Conservation (phyloP, 306 rosid species). For the Mimosa pudica region DNA sequence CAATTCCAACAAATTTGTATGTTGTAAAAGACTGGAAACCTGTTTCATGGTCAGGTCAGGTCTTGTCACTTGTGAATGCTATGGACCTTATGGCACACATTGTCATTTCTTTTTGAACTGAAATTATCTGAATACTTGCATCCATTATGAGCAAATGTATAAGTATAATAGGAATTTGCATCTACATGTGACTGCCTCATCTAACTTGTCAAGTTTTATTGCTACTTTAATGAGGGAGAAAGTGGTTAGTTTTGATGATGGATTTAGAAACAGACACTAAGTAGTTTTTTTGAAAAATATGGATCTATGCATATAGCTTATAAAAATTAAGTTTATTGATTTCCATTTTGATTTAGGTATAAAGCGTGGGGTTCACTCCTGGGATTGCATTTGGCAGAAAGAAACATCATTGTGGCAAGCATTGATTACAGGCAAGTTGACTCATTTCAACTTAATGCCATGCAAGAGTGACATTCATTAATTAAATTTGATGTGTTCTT, state of each 20-base stretch:
- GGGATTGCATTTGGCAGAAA: conserved; percentile 86
- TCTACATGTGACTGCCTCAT: neutral
- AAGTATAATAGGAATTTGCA: conserved; percentile 18
- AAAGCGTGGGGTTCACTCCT: conserved; percentile 98
- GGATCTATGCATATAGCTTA: conserved; percentile 14
- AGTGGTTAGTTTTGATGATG: conserved; percentile 17
- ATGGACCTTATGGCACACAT: conserved; percentile 21
- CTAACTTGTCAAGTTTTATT: conserved; percentile 25
- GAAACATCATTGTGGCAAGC: conserved; percentile 89
- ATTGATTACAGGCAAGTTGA: conserved; percentile 85
- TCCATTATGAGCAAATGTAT: neutral
- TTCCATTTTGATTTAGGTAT: conserved; percentile 64
- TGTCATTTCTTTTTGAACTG: conserved; percentile 20
- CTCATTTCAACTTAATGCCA: conserved; percentile 45
- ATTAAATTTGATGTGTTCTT: conserved; percentile 41
- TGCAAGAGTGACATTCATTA: conserved; percentile 42
- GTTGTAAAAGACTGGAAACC: neutral
- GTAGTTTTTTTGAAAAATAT: neutral
- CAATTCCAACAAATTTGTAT: neutral
- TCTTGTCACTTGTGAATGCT: conserved; percentile 1
- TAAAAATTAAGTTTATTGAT: conserved; percentile 33
- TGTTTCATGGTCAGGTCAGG: neutral
- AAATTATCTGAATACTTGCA: conserved; percentile 17
- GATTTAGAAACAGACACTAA: conserved; percentile 18
- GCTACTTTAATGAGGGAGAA: conserved; percentile 16